Evolutionary conservation across 2,329 filamentous ascomycete genomes (phyloP).

Genomic region (Colletotrichum sp.): DNA sequence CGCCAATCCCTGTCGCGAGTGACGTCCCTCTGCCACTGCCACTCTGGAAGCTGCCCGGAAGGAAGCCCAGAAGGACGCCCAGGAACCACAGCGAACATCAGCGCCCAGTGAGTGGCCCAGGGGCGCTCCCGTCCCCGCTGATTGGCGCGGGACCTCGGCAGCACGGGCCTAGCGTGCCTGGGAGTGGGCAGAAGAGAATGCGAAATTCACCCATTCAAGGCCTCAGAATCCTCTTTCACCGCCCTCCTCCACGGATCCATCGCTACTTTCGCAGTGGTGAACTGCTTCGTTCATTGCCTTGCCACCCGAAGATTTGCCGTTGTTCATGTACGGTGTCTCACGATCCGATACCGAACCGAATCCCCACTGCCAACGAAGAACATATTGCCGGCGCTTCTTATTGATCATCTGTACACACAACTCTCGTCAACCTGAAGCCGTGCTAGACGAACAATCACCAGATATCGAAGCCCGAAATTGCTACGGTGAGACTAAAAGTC

Average conservation of each 20-base stretch:
- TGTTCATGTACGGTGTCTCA: background rate
- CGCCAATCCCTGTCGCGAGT: constrained; percentile 1
- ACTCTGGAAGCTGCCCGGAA: background rate
- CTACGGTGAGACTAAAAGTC: background rate
- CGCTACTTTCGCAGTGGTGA: background rate
- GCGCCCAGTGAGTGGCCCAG: background rate
- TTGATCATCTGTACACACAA: background rate
- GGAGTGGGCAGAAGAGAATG: background rate
- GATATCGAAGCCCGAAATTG: background rate
- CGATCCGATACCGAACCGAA: background rate
- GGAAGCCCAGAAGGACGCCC: background rate
- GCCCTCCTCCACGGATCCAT: background rate
- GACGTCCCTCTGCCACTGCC: background rate
- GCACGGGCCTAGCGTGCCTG: constrained; percentile 11
- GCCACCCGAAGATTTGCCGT: background rate
- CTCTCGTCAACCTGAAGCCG: background rate
- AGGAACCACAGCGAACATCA: background rate
- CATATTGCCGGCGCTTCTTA: rapidly evolving
- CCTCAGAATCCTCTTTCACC: background rate
- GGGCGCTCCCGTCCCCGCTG: background rate
- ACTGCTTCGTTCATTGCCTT: background rate
- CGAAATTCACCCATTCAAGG: background rate
- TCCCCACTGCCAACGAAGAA: background rate
- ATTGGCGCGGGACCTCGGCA: constrained; percentile 18
- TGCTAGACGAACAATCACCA: background rate